phyloP scores from a whole-genome alignment of 768 basidiomycete genomes.

The Tricholoma saponaceum region DNA sequence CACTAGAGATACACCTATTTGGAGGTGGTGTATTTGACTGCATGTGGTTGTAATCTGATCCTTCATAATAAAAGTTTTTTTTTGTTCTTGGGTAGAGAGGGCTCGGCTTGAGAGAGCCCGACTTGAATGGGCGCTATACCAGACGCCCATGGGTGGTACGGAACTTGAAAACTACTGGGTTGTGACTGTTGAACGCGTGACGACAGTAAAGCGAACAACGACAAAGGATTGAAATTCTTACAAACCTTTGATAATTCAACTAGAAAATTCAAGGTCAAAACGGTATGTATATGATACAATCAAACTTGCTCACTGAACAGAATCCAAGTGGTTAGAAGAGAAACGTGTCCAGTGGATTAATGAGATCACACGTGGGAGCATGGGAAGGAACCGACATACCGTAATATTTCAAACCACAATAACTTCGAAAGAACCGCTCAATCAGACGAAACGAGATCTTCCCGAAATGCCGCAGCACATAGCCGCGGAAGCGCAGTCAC shows the following conservation, averaged over 20 bases:
- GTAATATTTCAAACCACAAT: not conserved
- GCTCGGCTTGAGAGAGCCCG: not conserved
- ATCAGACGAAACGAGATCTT: not conserved
- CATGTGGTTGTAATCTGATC: not conserved
- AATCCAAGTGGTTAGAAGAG: not conserved
- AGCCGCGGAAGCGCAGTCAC: conserved; percentile 7
- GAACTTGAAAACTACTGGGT: not conserved
- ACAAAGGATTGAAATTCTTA: not conserved
- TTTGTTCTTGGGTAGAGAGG: not conserved
- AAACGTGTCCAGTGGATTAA: not conserved
- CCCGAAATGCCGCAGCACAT: not conserved
- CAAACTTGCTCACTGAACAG: not conserved
- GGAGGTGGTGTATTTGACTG: not conserved
- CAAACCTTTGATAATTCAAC: not conserved
- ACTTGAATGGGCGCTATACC: not conserved
- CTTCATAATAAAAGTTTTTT: not conserved
- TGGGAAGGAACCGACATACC: not conserved
- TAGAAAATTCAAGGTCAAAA: not conserved
- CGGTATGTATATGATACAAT: not conserved
- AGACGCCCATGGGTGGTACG: not conserved
- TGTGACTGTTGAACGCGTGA: not conserved
- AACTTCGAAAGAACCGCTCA: not conserved
- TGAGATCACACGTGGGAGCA: not conserved
- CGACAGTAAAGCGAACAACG: not conserved
- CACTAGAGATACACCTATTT: not conserved